Evolutionary conservation across 257 asterid genomes (phyloP).

Genomic region (Rhazya stricta): DNA sequence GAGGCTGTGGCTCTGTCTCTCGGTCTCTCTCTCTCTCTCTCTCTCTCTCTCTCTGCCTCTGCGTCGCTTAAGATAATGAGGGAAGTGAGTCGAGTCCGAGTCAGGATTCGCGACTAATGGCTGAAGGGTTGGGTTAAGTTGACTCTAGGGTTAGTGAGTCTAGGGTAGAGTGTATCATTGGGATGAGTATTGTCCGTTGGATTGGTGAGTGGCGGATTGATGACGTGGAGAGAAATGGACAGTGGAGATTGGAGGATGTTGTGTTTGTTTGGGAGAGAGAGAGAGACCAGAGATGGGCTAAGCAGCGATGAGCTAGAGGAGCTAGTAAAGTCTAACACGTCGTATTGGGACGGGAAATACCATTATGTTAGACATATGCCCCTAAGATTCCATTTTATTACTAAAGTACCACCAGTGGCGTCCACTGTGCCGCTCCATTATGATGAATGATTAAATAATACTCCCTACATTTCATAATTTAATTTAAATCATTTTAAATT

Average conservation of each 20-base stretch:
- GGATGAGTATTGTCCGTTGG: constrained; percentile 30
- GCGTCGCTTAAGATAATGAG: constrained; percentile 33
- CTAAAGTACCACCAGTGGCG: constrained; percentile 5
- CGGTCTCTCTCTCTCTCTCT: constrained; percentile 34
- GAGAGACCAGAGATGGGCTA: too few species aligned
- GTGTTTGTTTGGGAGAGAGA: constrained; percentile 57
- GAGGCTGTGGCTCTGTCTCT: neutral
- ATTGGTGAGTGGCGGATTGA: constrained; percentile 36
- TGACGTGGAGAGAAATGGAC: constrained; percentile 50
- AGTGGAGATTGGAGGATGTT: constrained; percentile 40
- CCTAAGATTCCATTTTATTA: constrained; percentile 6
- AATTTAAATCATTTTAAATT: too few species aligned
- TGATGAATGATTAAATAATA: too few species aligned
- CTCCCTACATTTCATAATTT: too few species aligned
- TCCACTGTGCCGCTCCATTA: too few species aligned
- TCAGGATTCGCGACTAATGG: constrained; percentile 42
- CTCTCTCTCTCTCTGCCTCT: neutral
- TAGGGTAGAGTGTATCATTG: constrained; percentile 23
- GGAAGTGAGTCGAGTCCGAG: constrained; percentile 57
- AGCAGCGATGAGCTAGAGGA: neutral
- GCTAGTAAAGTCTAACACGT: constrained; percentile 17
- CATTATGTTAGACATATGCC: neutral
- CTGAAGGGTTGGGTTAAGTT: constrained; percentile 49
- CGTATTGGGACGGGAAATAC: constrained; percentile 3
- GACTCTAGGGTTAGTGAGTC: constrained; percentile 38